Evolutionary conservation across 1,284 basidiomycete species (phyloP), one percentile per base, ranked within the genome.

Genomic region (Rhodotorula sp.): DNA sequence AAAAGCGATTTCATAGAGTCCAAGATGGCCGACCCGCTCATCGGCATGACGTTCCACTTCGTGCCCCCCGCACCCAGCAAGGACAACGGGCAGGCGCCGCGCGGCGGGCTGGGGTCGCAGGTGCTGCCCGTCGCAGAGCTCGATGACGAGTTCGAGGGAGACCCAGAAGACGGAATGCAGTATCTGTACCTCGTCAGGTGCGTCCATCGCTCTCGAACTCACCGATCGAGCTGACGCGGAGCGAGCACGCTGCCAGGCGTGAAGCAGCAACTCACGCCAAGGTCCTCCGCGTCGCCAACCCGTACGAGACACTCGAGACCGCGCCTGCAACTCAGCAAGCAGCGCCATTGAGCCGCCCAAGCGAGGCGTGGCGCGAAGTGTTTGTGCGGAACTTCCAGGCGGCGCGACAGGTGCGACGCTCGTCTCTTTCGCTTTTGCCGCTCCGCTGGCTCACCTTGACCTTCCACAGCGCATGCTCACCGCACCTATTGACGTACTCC

Each of bases 161-260:
- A 85, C 64, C 91, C 91, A 1, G 81, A 82, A 27, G 83, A 85
- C 53, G 88, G 88, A 44, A 80, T 89, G 56, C 83, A 84, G 76
- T 93, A 92, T 78, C 85, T 88, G 61, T 82, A 82, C 29, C 81
- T 85, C 32, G 82, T 83, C 27, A 81, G 78, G 77, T 77, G 39
- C 37, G 73, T 54, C 4, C 8, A 5, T 13, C 7, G n/a, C 51
- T n/a, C 6, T 6, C 6, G 1, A 5, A 1, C 1, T 6, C n/a
- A n/a, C 19, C 1, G n/a, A 1, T 1, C 9, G 6, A n/a, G 55
- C 62, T 50, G 62, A 60, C 34, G 32, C 13, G 10, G 8, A 7
- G 0, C 27, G 15, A 7, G 44, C 19, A 7, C 15, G 4, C 25
- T 8, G 29, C 13, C 70, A 77, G 76, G 46, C 70, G 70, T 44